These are phyloP conservation scores for Citrus cavaleriei DNA, from an alignment of 345 rosid genomes.

Conservation along the genomic window DNA sequence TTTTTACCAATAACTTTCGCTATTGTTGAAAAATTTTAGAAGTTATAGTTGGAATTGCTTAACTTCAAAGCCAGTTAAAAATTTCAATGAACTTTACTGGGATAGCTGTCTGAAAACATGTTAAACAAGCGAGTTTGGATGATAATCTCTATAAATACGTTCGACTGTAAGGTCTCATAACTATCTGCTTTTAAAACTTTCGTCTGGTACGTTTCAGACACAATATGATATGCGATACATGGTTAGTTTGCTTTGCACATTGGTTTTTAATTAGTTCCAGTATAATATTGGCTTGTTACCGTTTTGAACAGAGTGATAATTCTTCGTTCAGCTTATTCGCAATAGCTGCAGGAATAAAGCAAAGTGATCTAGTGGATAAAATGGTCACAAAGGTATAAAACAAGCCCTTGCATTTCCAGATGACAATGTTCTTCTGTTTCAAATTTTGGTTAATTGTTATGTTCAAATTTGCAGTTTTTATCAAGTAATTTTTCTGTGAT, in stretches of 20 bases:
- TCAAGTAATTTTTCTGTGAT: constrained; percentile 55
- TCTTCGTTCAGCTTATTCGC: constrained; percentile 39
- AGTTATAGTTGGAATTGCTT: neutral
- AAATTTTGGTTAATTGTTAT: neutral
- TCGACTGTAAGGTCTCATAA: neutral
- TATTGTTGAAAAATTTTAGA: neutral
- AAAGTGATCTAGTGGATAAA: constrained; percentile 45
- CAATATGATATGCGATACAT: neutral
- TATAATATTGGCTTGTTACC: neutral
- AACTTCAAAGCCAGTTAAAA: neutral
- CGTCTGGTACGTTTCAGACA: neutral
- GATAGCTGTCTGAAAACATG: neutral
- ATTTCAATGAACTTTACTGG: neutral
- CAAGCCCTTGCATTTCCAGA: neutral
- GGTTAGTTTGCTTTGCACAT: neutral
- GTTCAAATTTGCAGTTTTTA: constrained; percentile 52
- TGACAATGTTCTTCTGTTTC: neutral
- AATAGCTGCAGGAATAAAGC: constrained; percentile 58
- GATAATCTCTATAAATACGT: neutral
- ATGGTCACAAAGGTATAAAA: constrained; percentile 50
- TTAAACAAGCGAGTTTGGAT: neutral
- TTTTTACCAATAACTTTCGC: neutral
- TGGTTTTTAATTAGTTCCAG: neutral
- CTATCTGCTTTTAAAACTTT: neutral
- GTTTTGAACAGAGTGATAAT: constrained; percentile 29